Conservation (phyloP, 495 filamentous ascomycete species). For the Acidomyces sp. region DNA sequence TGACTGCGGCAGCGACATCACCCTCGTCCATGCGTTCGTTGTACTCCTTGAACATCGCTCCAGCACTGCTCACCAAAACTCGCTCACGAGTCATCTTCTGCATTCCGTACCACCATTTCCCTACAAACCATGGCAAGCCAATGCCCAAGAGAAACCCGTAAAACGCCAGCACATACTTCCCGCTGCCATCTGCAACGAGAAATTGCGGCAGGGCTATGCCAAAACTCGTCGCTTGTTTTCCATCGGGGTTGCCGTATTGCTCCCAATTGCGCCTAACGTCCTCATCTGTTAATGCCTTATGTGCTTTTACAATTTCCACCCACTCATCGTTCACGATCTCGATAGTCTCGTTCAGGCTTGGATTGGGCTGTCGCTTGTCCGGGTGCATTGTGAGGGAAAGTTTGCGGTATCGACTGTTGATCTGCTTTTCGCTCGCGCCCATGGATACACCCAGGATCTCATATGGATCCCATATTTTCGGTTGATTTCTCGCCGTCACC, state of each 20-base stretch:
- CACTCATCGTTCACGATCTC: constrained; percentile 76
- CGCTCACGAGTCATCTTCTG: constrained; percentile 83
- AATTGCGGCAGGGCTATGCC: constrained; percentile 91
- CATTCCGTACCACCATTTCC: constrained; percentile 97
- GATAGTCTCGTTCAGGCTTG: constrained; percentile 74
- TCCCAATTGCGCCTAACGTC: constrained; percentile 93
- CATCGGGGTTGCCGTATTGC: constrained; percentile 91
- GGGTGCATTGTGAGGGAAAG: constrained; percentile 81
- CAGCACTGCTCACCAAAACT: constrained; percentile 79
- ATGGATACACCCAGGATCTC: constrained; percentile 77
- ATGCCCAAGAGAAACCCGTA: constrained; percentile 81
- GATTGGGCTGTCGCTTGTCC: constrained; percentile 74
- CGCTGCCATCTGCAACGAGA: constrained; percentile 83
- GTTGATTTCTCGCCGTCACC: constrained; percentile 54
- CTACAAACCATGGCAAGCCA: constrained; percentile 81
- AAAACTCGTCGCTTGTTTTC: constrained; percentile 95
- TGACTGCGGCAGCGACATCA: constrained; percentile 65
- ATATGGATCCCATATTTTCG: constrained; percentile 92
- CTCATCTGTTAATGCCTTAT: constrained; percentile 93
- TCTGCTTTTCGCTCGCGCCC: constrained; percentile 75
- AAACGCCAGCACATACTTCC: constrained; percentile 84
- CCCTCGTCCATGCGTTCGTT: constrained; percentile 67
- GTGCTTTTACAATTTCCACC: constrained; percentile 91
- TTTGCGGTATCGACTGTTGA: constrained; percentile 76
- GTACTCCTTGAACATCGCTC: constrained; percentile 86